Conservation (phyloP, 371 early-diverging fungal genomes). For the Mortierella sp. region DNA sequence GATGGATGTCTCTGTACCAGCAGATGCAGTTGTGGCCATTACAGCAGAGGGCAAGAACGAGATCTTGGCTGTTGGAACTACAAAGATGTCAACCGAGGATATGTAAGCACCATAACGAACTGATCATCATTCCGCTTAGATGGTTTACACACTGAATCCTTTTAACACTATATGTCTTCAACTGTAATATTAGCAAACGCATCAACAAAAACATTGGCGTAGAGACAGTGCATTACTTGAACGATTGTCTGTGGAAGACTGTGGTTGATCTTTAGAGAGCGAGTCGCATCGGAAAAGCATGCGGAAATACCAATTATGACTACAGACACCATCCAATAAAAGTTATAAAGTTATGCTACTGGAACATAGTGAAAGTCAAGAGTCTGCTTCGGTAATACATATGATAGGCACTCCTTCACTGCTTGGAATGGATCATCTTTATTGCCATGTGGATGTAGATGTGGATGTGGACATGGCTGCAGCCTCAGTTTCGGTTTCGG, state of each 20-base stretch:
- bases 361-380: too few relatives aligned
- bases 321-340: slow-evolving; percentile 1
- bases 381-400: too few relatives aligned
- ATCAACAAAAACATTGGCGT: slow-evolving; percentile 95
- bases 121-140: not conserved
- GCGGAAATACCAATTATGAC: not conserved
- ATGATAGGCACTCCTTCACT: too few relatives aligned
- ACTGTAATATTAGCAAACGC: slow-evolving; percentile 65
- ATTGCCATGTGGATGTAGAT: too few relatives aligned
- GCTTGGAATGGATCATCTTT: too few relatives aligned
- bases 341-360: not conserved
- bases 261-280: slow-evolving; percentile 44
- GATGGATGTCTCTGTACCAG: slow-evolving; percentile 83
- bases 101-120: slow-evolving; percentile 75
- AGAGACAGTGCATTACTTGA: slow-evolving; percentile 89
- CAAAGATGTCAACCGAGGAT: slow-evolving; percentile 91
- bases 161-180: not conserved
- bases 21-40: slow-evolving; percentile 87
- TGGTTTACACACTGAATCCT: not conserved
- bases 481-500: not conserved
- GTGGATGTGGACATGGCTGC: not conserved
- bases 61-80: slow-evolving; percentile 90
- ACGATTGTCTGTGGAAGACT: slow-evolving; percentile 91
- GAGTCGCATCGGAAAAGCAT: not conserved
- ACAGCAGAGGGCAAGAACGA: slow-evolving; percentile 97